Percentiles rank a stretch among this genome's conserved stretches.
phyloP scores from a whole-genome alignment of 1,284 basidiomycete genomes.

The Fomitiporia mediterranea region DNA sequence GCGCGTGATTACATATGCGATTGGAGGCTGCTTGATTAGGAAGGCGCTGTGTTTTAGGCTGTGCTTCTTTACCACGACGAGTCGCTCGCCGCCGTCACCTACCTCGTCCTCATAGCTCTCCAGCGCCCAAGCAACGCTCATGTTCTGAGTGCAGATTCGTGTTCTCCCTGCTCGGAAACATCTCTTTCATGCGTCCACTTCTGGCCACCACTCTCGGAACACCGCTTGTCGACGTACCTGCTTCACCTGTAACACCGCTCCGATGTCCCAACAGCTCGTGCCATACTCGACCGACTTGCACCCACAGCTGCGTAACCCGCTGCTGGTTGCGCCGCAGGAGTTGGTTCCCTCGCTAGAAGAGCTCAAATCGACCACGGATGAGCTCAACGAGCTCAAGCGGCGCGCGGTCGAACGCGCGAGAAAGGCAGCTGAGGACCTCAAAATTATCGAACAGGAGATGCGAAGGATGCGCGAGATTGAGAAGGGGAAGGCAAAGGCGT shows the following conservation, averaged over 20 bases:
- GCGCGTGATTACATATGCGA: slow-evolving; percentile 1
- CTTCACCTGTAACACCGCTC: background rate
- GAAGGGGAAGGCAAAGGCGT: slow-evolving; percentile 55
- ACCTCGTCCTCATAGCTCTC: slow-evolving; percentile 1
- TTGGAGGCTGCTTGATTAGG: slow-evolving; percentile 6
- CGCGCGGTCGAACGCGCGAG: slow-evolving; percentile 53
- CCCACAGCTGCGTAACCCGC: slow-evolving; percentile 44
- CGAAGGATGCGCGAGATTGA: slow-evolving; percentile 67
- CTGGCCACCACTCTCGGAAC: background rate
- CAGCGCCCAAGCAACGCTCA: slow-evolving; percentile 9
- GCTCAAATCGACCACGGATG: slow-evolving; percentile 57
- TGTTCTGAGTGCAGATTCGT: slow-evolving; percentile 18
- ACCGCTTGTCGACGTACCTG: slow-evolving; percentile 6
- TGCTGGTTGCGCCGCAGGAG: slow-evolving; percentile 59
- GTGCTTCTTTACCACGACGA: slow-evolving; percentile 19
- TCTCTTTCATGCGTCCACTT: slow-evolving; percentile 10
- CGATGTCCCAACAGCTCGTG: slow-evolving; percentile 16
- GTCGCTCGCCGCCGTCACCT: slow-evolving; percentile 11
- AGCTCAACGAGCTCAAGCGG: slow-evolving; percentile 52
- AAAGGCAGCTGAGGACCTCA: slow-evolving; percentile 67
- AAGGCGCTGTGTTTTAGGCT: slow-evolving; percentile 11
- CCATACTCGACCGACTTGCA: slow-evolving; percentile 11
- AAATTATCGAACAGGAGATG: slow-evolving; percentile 63
- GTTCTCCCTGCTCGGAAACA: slow-evolving; percentile 8
- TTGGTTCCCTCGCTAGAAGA: slow-evolving; percentile 67